Base-by-base conservation (phyloP, 148 eudicot genomes). In the Euryodendron excelsum region DNA sequence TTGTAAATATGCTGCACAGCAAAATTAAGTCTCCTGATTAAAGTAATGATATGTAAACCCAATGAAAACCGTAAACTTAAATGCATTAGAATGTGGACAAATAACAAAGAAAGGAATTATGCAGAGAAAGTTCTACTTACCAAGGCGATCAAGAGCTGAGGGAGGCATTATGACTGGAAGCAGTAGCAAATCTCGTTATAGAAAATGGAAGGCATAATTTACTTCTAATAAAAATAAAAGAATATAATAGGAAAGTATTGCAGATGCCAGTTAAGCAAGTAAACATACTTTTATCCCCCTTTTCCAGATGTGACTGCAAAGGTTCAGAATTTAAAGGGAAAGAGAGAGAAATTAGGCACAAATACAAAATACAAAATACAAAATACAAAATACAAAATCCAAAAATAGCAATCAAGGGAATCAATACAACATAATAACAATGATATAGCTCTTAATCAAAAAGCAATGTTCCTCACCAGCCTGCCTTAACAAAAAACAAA, bases 81-180 rank as follows among this genome's bases (percentile, higher is more conserved):
- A 44, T 44, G 55, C 55, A 68, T 36, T 36, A 65, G 25, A 34
- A 65, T n/a, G 68, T 23, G n/a, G 28, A 66, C 17, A 66, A 66
- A 48, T 17, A 20, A 1, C 59, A 71, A 60, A 71, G 17, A 30
- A 58, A 28, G 34, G 73, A 27, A 31, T 44, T 63, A 20, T 30
- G 53, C 17, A 6, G 17, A 59, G 62, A 31, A 72, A 21, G 48
- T 60, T 25, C 44, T 36, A 65, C 78, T 73, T 50, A 79, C 82
- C 82, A 17, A 79, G 82, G 44, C 78, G 82, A 79, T 73, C 55
- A 53, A 79, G 82, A 47, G 82, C 82, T 36, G 82, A 79, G 62
- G 82, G 82, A 73, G 82, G 82, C 82, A 79, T 79, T 73, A 79
- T 79, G 75, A 79, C 82, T 79, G 82, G 28, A 41, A 48, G 37